A percentile compares a stretch with the other conserved stretches of the same genome.
Conservation (phyloP, 2,329 filamentous ascomycete genomes). For the Paraphaeosphaeria minitans region DNA sequence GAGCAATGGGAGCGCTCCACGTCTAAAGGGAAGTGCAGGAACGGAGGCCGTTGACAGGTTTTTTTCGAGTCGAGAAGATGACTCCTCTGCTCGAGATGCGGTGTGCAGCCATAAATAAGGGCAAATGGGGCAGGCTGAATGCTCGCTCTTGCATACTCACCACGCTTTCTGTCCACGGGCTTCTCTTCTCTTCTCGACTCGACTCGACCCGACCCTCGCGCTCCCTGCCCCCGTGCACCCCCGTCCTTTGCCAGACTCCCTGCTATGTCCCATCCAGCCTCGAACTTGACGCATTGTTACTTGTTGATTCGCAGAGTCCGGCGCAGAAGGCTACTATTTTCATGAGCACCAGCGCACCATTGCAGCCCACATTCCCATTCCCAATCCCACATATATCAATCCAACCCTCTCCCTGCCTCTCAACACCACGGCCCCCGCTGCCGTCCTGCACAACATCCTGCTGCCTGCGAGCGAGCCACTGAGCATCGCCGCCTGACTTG, state of each 20-base stretch:
- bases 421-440: constrained; percentile 14
- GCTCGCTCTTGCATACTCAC: constrained; percentile 16
- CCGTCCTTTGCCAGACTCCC: not conserved
- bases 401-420: not conserved
- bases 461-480: constrained; percentile 2
- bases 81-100: constrained; percentile 16
- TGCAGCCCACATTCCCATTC: not conserved
- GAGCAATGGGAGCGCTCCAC: constrained; percentile 20
- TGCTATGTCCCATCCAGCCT: constrained; percentile 40
- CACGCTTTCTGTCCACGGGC: constrained; percentile 7
- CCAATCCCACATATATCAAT: constrained; percentile 1
- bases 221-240: constrained; percentile 9
- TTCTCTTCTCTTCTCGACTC: too few relatives aligned
- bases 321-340: constrained; percentile 30
- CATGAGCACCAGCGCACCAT: constrained; percentile 18
- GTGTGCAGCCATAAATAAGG: constrained; percentile 27
- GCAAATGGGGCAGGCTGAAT: constrained; percentile 13
- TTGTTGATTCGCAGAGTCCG: constrained; percentile 44
- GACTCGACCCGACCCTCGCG: constrained; percentile 7
- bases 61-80: constrained; percentile 15
- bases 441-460: not conserved
- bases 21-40: constrained; percentile 2
- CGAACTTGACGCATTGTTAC: constrained; percentile 34
- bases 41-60: constrained; percentile 12
- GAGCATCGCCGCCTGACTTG: constrained; percentile 5